Evolutionary conservation across 768 basidiomycete species (phyloP), one percentile per base, ranked within the genome.

Genomic region (Tricholoma matsutake): DNA sequence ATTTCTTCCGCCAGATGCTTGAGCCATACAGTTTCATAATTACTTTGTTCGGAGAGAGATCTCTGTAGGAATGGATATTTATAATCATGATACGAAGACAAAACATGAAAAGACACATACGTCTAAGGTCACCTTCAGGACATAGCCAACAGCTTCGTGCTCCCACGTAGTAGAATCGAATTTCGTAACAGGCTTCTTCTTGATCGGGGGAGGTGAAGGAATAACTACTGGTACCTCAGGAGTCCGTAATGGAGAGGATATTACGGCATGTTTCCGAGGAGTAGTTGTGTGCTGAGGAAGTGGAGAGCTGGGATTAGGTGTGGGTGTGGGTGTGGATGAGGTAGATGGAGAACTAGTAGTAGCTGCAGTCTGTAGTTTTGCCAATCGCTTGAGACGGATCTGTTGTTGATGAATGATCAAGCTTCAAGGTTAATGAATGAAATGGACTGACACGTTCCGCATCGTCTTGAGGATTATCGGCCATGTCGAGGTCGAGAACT

Each of bases 321-420:
- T 69, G 8, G 82, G 71, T 0, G 81, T 18, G 7, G 51, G n/a
- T 11, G 82, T 69, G 8, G 82, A 72, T 0, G 81, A 68, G 43
- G 66, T 61, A 51, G 49, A 51, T 56, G 61, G 67, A 34, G 75
- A 63, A 20, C 65, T 53, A 13, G 2, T 25, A 25, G 22, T 3
- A 25, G 76, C 63, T 45, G 75, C 66, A 39, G 69, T 78, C 68
- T 91, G 89, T 7, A 98, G 81, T 72, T 91, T 93, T 32, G 92
- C 94, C 56, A 98, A 81, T 59, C 96, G 86, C 75, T 96, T 96
- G 72, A 93, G 77, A 64, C 94, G 92, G 70, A 97, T 96, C 95
- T 96, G 67, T 13, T 32, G 61, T 28, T 29, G 16, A 28, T 34
- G 16, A 31, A 62, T n/a, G 10, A 47, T 25, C 22, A 25, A 25